Percentiles rank a stretch among this genome's conserved stretches.
Conservation (phyloP, 75 land plant species). For the Ceratopteris richardii region DNA sequence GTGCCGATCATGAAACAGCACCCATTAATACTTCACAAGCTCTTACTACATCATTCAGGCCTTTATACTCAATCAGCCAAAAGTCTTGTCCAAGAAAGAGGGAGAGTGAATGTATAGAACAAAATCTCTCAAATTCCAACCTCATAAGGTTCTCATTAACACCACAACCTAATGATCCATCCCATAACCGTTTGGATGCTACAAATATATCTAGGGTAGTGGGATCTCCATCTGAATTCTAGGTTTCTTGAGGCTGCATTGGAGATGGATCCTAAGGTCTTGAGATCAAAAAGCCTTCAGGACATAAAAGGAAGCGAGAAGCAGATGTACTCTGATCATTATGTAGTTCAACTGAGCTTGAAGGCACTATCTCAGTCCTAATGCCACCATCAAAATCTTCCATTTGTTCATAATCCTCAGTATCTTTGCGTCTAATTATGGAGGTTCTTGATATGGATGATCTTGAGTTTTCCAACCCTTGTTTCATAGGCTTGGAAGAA, state of each 20-base stretch:
- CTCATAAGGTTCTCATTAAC: conserved; percentile 52
- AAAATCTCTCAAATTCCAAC: conserved; percentile 71
- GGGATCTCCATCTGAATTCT: conserved; percentile 68
- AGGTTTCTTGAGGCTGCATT: conserved; percentile 28
- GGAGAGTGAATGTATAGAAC: conserved; percentile 41
- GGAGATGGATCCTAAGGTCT: conserved; percentile 23
- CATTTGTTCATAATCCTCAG: neutral
- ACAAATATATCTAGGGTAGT: conserved; percentile 65
- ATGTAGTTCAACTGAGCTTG: conserved; percentile 4
- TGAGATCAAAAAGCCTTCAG: conserved; percentile 22
- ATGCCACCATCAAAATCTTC: neutral
- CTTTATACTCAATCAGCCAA: conserved; percentile 63
- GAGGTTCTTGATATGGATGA: neutral
- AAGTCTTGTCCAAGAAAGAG: conserved; percentile 47
- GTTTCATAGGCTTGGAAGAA: no score
- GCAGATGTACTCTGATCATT: conserved; percentile 18
- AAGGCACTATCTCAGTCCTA: neutral
- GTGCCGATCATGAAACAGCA: conserved; percentile 47
- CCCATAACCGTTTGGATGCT: conserved; percentile 78
- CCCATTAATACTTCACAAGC: conserved; percentile 70
- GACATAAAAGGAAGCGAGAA: conserved; percentile 24
- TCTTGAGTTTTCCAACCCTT: neutral
- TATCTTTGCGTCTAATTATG: neutral
- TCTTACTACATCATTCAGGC: conserved; percentile 72
- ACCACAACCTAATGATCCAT: conserved; percentile 52